These are phyloP conservation scores for Pinus albicaulis DNA, from an alignment of 75 land plant genomes.

Conservation along the genomic window DNA sequence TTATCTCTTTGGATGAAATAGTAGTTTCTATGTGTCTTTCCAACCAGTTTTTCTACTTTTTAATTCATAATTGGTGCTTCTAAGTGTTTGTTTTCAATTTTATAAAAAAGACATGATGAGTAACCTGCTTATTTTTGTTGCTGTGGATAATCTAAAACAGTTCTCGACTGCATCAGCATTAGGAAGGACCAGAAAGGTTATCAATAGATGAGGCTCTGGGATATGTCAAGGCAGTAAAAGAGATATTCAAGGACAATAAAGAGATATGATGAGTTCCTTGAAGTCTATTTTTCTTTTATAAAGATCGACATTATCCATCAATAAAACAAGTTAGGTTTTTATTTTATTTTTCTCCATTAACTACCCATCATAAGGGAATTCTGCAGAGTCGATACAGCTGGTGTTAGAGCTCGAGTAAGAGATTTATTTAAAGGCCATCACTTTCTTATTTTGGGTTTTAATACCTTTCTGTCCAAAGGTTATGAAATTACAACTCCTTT, in stretches of 20 bases:
- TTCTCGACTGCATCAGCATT: neutral
- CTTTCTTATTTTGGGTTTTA: slow-evolving; percentile 82
- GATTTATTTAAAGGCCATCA: slow-evolving; percentile 82
- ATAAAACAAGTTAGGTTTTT: neutral
- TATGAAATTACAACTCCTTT: slow-evolving; percentile 71
- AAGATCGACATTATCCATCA: neutral
- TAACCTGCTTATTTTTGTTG: neutral
- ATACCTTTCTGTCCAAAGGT: slow-evolving; percentile 87
- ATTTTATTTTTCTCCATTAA: neutral
- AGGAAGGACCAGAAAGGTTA: slow-evolving; percentile 19
- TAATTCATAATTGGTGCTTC: too few species aligned
- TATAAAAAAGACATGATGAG: too few species aligned
- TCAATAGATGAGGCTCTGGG: slow-evolving; percentile 67
- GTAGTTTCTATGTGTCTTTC: too few species aligned
- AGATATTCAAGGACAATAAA: slow-evolving; percentile 70
- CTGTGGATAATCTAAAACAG: neutral
- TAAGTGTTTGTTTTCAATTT: too few species aligned
- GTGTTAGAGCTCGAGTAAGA: slow-evolving; percentile 78
- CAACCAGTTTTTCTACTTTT: too few species aligned
- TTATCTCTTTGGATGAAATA: too few species aligned
- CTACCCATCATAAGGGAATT: neutral
- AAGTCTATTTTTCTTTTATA: slow-evolving; percentile 20
- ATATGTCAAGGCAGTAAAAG: slow-evolving; percentile 81
- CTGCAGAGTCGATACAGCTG: slow-evolving; percentile 68
- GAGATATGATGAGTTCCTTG: slow-evolving; percentile 83